These are phyloP conservation scores for Fusarium coffeatum DNA, from an alignment of 2,329 filamentous ascomycete genomes.

Conservation along the genomic window DNA sequence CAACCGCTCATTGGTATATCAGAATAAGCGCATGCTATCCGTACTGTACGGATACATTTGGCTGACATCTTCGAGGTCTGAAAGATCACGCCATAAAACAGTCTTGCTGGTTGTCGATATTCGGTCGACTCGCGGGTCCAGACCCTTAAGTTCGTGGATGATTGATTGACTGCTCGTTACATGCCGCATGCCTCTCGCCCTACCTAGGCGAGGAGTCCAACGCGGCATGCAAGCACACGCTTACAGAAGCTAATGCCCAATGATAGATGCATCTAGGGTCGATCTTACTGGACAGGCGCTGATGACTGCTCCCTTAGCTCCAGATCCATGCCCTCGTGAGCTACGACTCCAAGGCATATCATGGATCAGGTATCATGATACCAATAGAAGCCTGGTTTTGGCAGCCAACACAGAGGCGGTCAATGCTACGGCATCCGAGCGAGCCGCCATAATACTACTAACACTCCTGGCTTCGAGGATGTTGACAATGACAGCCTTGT, in stretches of 20 bases:
- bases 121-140: conserved; percentile 13
- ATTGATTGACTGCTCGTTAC: conserved; percentile 20
- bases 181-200: conserved; percentile 29
- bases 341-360: conserved; percentile 39
- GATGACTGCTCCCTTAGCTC: conserved; percentile 36
- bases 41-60: neutral
- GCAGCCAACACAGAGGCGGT: conserved; percentile 29
- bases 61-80: neutral
- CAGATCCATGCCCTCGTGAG: conserved; percentile 43
- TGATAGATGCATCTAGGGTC: conserved; percentile 11
- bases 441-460: conserved; percentile 27
- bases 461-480: neutral
- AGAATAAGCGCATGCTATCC: neutral
- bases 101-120: neutral
- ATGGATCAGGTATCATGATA: conserved; percentile 33
- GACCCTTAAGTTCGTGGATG: conserved; percentile 26
- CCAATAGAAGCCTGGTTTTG: conserved; percentile 28
- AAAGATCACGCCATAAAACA: neutral
- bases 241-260: conserved; percentile 24
- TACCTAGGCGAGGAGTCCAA: conserved; percentile 16
- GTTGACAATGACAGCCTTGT: neutral
- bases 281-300: conserved; percentile 11
- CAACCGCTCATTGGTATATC: neutral
- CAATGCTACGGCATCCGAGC: conserved; percentile 31
- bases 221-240: conserved; percentile 32